These are phyloP conservation scores for Rauvolfia tetraphylla DNA, from an alignment of 257 asterid species.

Conservation along the genomic window DNA sequence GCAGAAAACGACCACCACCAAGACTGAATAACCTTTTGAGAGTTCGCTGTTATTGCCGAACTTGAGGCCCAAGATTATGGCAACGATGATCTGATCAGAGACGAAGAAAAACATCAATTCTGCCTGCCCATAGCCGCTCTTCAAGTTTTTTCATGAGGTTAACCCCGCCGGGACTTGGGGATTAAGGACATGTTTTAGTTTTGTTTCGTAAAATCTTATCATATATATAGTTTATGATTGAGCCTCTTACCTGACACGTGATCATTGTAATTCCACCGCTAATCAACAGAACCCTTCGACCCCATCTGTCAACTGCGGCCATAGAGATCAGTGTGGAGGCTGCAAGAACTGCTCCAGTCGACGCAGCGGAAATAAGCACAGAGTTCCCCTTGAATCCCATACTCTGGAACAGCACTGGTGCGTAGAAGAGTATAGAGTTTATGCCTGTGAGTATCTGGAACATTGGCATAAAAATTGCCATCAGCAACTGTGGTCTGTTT, in stretches of 20 bases:
- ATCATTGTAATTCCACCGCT: conserved; percentile 71
- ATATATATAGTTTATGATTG: background rate
- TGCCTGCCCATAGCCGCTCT: background rate
- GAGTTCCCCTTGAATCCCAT: conserved; percentile 68
- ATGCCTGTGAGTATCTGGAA: conserved; percentile 85
- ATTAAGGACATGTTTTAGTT: too few species aligned
- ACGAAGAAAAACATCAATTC: background rate
- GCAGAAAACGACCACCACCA: conserved; percentile 25
- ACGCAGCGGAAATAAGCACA: conserved; percentile 67
- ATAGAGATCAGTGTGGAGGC: conserved; percentile 68
- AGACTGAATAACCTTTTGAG: conserved; percentile 17
- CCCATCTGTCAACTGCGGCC: conserved; percentile 60
- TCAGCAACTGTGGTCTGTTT: conserved; percentile 65
- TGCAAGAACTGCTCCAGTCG: conserved; percentile 75
- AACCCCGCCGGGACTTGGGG: background rate
- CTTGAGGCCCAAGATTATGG: conserved; percentile 25
- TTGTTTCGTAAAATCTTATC: too few species aligned
- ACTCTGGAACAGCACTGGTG: conserved; percentile 77
- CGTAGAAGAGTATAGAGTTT: conserved; percentile 75
- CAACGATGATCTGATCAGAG: conserved; percentile 21
- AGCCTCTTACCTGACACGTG: conserved; percentile 26
- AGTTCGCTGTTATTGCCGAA: conserved; percentile 17
- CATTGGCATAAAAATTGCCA: conserved; percentile 78
- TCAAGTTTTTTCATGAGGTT: background rate
- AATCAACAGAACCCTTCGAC: conserved; percentile 60